These are phyloP conservation scores for Dioscorea dumetorum DNA, from an alignment of 106 monocot species.

Conservation along the genomic window DNA sequence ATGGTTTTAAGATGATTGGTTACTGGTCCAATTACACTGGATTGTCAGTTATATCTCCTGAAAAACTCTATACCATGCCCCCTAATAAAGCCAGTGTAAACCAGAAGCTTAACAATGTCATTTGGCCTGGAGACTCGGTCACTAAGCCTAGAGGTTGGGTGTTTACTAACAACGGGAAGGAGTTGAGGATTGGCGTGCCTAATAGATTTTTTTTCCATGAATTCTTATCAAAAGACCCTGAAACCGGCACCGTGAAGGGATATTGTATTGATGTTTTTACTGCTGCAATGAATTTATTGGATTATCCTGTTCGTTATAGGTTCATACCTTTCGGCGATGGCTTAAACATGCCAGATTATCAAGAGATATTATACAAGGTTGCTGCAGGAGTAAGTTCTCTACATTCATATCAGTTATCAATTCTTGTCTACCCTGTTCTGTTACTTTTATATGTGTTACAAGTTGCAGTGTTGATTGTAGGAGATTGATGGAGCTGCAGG, in stretches of 20 bases:
- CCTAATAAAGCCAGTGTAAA: slow-evolving; percentile 13
- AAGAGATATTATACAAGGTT: slow-evolving; percentile 46
- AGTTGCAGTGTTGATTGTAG: slow-evolving; percentile 4
- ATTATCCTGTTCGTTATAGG: slow-evolving; percentile 45
- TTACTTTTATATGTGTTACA: no score
- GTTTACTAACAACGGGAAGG: slow-evolving; percentile 51
- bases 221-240: slow-evolving; percentile 28
- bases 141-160: slow-evolving; percentile 58
- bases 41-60: slow-evolving; percentile 45
- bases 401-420: not conserved
- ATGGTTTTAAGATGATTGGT: slow-evolving; percentile 33
- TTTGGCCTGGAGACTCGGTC: slow-evolving; percentile 56
- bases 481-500: slow-evolving; percentile 58
- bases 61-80: slow-evolving; percentile 18
- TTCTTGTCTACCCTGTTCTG: not conserved
- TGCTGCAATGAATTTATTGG: slow-evolving; percentile 50
- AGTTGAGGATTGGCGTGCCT: slow-evolving; percentile 47
- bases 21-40: slow-evolving; percentile 53
- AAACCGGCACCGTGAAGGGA: slow-evolving; percentile 33
- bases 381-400: slow-evolving; percentile 35
- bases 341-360: slow-evolving; percentile 39
- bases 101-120: slow-evolving; percentile 29
- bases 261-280: slow-evolving; percentile 57
- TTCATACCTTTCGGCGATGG: slow-evolving; percentile 52
- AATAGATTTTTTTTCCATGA: slow-evolving; percentile 36